phyloP scores from a whole-genome alignment of 192 early-diverging fungal species.

The Chytriomyces hyalinus region DNA sequence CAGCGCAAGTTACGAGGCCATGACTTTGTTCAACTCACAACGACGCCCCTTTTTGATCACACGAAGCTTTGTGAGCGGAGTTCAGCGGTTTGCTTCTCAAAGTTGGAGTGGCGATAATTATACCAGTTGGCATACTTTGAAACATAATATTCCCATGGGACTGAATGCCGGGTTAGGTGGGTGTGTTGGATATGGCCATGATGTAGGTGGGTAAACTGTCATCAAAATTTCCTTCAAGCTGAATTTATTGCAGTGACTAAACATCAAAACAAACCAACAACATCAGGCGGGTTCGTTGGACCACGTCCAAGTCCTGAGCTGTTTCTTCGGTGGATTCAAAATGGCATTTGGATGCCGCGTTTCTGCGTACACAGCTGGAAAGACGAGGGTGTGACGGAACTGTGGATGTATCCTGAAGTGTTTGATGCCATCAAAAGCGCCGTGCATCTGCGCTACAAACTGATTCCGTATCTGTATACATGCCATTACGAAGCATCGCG shows the following conservation, averaged over 20 bases:
- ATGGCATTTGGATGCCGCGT: slow-evolving; percentile 60
- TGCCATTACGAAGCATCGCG: slow-evolving; percentile 44
- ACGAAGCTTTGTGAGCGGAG: slow-evolving; percentile 51
- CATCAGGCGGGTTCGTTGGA: slow-evolving; percentile 56
- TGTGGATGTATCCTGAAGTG: slow-evolving; percentile 64
- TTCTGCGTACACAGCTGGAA: slow-evolving; percentile 73
- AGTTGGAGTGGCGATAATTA: slow-evolving; percentile 68
- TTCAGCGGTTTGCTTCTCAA: slow-evolving; percentile 54
- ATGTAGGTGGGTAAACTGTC: slow-evolving; percentile 48
- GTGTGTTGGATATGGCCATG: slow-evolving; percentile 63
- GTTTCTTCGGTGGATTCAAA: slow-evolving; percentile 68
- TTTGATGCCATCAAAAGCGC: slow-evolving; percentile 57
- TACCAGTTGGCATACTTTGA: slow-evolving; percentile 64
- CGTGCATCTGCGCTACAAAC: slow-evolving; percentile 56
- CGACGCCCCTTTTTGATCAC: slow-evolving; percentile 63
- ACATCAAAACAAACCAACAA: too few species aligned
- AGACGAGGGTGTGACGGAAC: slow-evolving; percentile 62
- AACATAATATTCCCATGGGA: slow-evolving; percentile 69
- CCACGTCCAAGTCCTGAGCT: slow-evolving; percentile 58
- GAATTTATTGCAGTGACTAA: neutral
- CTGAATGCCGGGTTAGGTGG: slow-evolving; percentile 52
- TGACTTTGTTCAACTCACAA: slow-evolving; percentile 39
- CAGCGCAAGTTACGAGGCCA: slow-evolving; percentile 61
- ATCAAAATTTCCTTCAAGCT: neutral
- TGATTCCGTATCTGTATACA: slow-evolving; percentile 64